These are phyloP conservation scores for Mikania micrantha DNA, from an alignment of 129 eudicot species.

Conservation along the genomic window DNA sequence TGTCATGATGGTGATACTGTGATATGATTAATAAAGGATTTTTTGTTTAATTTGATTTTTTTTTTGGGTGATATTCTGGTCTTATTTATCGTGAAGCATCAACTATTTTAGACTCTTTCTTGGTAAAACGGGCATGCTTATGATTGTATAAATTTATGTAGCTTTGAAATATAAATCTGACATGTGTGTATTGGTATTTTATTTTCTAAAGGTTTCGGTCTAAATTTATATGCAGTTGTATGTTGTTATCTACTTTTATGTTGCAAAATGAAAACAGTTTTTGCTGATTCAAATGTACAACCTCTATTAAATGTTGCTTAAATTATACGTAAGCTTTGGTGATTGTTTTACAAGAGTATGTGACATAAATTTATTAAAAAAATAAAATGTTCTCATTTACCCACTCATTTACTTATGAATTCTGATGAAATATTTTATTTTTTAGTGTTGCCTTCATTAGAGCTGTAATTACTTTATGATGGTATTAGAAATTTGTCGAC, in stretches of 20 bases:
- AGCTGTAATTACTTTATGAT: slow-evolving; percentile 32
- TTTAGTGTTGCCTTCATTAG: slow-evolving; percentile 25
- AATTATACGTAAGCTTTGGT: background rate
- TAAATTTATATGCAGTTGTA: background rate
- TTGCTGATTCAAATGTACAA: background rate
- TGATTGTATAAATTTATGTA: background rate
- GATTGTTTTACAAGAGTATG: background rate
- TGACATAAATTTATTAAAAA: background rate
- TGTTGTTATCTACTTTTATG: background rate
- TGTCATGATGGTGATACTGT: background rate
- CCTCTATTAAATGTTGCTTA: background rate
- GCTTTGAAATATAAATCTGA: background rate
- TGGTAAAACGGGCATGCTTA: background rate
- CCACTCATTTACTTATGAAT: background rate
- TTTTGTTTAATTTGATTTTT: background rate
- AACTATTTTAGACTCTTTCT: background rate
- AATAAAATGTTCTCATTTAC: background rate
- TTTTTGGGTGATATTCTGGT: background rate
- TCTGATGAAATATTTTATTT: slow-evolving; percentile 24
- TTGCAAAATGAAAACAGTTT: background rate
- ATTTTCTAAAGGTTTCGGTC: background rate
- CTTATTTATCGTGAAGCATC: background rate
- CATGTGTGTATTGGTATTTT: background rate
- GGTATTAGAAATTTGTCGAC: slow-evolving; percentile 33
- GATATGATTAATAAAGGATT: background rate